Evolutionary conservation across 768 basidiomycete species (phyloP).

Genomic region (Guyanaporus albipodus): DNA sequence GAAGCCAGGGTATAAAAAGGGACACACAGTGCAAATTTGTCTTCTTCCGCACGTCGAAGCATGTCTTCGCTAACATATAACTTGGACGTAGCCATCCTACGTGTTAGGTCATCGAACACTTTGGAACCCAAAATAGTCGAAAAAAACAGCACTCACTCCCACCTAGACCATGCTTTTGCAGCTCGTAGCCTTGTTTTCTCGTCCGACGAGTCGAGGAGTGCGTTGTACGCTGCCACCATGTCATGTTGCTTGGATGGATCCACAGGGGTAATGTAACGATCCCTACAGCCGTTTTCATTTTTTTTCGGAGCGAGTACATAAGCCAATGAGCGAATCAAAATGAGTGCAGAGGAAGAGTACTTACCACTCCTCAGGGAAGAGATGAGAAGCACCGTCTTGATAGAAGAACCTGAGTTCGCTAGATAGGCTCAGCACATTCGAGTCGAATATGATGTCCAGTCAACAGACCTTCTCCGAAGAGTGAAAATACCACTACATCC

Average conservation of each 20-base stretch:
- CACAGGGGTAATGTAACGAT: conserved; percentile 76
- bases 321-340: background rate
- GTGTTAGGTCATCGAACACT: background rate
- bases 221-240: conserved; percentile 80
- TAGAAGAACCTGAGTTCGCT: conserved; percentile 91
- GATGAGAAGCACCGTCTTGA: conserved; percentile 75
- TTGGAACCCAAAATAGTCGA: background rate
- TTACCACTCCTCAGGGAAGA: conserved; percentile 89
- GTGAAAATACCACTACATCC: conserved; percentile 78
- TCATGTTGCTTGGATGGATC: conserved; percentile 78
- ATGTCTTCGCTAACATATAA: conserved; percentile 65
- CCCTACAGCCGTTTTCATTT: conserved; percentile 45
- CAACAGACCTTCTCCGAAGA: conserved; percentile 62
- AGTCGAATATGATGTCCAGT: background rate
- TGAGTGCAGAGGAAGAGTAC: conserved; percentile 2
- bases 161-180: conserved; percentile 84
- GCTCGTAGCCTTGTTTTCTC: conserved; percentile 60
- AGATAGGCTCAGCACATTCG: background rate
- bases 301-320: background rate
- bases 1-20: conserved; percentile 2
- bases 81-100: conserved; percentile 79
- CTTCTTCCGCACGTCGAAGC: conserved; percentile 64
- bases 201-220: conserved; percentile 69
- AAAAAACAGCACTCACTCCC: conserved; percentile 66
- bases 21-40: conserved; percentile 71